Evolutionary conservation across 257 asterid species (phyloP), one percentile per base, ranked within the genome.

Genomic region (Ehretia macrophylla): DNA sequence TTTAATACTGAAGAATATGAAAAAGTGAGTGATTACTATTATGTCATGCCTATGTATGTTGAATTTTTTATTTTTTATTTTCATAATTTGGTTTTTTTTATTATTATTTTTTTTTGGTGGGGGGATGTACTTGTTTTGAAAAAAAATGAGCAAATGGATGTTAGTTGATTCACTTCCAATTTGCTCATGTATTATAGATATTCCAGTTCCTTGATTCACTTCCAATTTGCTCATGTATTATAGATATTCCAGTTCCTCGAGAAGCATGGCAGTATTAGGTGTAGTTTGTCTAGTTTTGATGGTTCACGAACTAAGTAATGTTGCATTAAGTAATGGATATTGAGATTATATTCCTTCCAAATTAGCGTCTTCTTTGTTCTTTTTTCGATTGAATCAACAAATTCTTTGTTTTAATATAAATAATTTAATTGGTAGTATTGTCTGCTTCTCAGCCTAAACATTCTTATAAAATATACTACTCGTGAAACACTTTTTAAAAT

Each of bases 381-480:
- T 42, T 42, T 42, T 42, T 27, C 6, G 47, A 42, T 42, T 42
- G 12, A 42, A 42, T 42, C 12, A 4, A 42, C 16, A 42, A 42
- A 2, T 42, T 42, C 16, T 10, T 42, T 42, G 47, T 27, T 27
- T 27, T 27, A 3, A 27, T 10, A 49, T 17, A 21, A 17, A n/a
- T 49, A 14, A 0, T 20, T 11, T 52, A 22, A 11, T 52, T 3
- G 44, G 13, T 39, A 12, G 59, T 57, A 12, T 60, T 65, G 68
- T 48, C 55, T 48, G 44, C 22, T 55, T 53, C 66, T 51, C 32
- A 23, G 42, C 55, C 52, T 66, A 55, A 55, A 54, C 50, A n/a
- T 11, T 21, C 6, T 20, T n/a, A 21, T 5, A 52, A 14, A 8
- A 12, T 9, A 21, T 10, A 19, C 37, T 20, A 22, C 16, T 27